Evolutionary conservation across 352 stramenopile species (phyloP), one percentile per base, ranked within the genome.

Genomic region (Pythium aquatile): DNA sequence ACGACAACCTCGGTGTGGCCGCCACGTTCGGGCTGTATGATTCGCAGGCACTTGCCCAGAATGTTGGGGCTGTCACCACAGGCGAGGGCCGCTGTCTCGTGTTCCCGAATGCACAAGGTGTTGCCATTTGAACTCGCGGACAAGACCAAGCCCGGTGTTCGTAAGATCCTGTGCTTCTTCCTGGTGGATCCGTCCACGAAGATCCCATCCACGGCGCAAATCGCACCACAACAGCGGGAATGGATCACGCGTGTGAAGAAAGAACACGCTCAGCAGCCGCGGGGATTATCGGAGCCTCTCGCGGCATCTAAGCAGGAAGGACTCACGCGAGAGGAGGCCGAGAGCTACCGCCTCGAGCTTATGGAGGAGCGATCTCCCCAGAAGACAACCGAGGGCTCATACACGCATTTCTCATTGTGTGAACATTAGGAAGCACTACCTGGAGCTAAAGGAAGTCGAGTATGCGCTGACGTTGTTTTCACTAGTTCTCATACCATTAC

Each of bases 101-200:
- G n/a, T 76, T 73, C 53, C 73, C 70, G 39, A 80, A 76, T 47
- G 68, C 66, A 79, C 58, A 49, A 65, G 28, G 58, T 77, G 16
- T 51, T 67, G 42, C 63, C 70, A 24, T 77, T 77, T 40, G 32
- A 68, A 20, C 54, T 77, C 1, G 53, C 47, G 1, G 73, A 79
- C 55, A 17, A 37, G 6, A 67, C 62, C 20, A 66, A 63, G 39
- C 61, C 58, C 3, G 69, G 69, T 7, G 44, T 69, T 0, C 66
- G 62, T 39, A 77, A 75, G 58, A 65, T 77, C 42, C 39, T 79
- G 5, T 42, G 56, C 14, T 80, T 80, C 64, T 74, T 72, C 49
- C 35, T 80, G 2, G 59, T 77, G n/a, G 68, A 80, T 48, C 57
- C 2, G 35, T 32, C 1, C 35, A 65, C 14, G n/a, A n/a, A 28